phyloP scores from a whole-genome alignment of 2,329 filamentous ascomycete species.

The Alternaria ventricosa region DNA sequence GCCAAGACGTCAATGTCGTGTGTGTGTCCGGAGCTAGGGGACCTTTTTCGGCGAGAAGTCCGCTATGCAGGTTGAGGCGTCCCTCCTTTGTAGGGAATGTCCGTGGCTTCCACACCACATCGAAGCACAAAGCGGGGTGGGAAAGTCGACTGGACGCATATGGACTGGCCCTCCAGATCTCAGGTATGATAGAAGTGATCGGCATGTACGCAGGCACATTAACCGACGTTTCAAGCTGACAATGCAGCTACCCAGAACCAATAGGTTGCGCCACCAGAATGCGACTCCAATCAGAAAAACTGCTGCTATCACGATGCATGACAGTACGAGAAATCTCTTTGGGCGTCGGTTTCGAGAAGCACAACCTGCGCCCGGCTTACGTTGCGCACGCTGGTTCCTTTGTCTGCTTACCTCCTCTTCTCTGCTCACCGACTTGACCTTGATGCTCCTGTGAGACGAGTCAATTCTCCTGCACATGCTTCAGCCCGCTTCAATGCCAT shows the following conservation, averaged over 20 bases:
- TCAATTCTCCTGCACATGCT: background rate
- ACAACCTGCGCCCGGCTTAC: background rate
- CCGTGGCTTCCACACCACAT: no score
- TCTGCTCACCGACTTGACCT: background rate
- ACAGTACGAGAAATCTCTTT: background rate
- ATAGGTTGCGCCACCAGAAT: background rate
- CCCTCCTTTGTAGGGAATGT: no score
- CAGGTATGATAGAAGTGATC: background rate
- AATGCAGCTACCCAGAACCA: background rate
- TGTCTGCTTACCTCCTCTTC: background rate
- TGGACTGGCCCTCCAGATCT: background rate
- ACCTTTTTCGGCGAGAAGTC: no score
- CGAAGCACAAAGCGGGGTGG: no score
- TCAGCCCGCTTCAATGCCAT: background rate
- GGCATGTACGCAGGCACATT: background rate
- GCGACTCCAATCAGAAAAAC: background rate
- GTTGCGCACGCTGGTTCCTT: background rate
- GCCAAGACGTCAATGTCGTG: no score
- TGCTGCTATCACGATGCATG: constrained; percentile 1
- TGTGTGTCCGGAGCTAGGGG: no score
- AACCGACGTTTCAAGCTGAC: background rate
- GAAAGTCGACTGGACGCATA: background rate
- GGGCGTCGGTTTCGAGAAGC: background rate
- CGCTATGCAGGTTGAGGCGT: no score
- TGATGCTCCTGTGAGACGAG: background rate